Evolutionary conservation across 169 alveolate species (phyloP).

Genomic region (Cyclospora cayetanensis): DNA sequence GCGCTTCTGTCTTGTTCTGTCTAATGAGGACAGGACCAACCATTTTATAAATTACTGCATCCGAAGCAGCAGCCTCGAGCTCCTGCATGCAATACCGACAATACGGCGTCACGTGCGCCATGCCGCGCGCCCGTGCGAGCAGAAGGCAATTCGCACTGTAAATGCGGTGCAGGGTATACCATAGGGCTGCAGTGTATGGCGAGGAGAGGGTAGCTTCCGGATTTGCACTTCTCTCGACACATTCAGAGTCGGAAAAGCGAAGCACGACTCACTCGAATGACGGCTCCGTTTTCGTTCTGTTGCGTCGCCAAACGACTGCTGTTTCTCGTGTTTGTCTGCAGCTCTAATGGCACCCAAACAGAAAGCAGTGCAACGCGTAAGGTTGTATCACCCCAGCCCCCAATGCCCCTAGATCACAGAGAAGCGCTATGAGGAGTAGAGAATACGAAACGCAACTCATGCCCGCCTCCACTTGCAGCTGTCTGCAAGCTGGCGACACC

Average conservation of each 20-base stretch:
- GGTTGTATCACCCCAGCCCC: too few relatives aligned
- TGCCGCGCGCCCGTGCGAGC: not conserved
- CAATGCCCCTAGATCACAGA: too few relatives aligned
- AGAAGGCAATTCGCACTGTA: not conserved
- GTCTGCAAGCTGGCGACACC: too few relatives aligned
- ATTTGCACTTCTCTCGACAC: too few relatives aligned
- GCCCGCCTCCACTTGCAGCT: too few relatives aligned
- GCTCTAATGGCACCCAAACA: not conserved
- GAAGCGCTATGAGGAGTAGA: too few relatives aligned
- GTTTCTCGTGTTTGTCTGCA: not conserved
- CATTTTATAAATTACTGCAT: constrained; percentile 18
- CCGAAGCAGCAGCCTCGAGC: not conserved
- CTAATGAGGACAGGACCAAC: constrained; percentile 43
- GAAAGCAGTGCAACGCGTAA: not conserved
- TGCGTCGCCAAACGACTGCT: constrained; percentile 18
- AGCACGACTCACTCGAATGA: not conserved
- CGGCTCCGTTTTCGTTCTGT: constrained; percentile 44
- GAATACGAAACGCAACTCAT: too few relatives aligned
- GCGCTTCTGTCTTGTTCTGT: constrained; percentile 20
- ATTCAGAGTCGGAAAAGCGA: too few relatives aligned
- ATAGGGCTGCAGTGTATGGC: too few relatives aligned
- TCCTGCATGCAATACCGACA: too few relatives aligned
- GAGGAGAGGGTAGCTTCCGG: too few relatives aligned
- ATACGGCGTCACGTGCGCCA: not conserved
- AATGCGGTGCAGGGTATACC: too few relatives aligned